Evolutionary conservation across 2,329 filamentous ascomycete species (phyloP).

Genomic region (Arthrocladium fulminans): DNA sequence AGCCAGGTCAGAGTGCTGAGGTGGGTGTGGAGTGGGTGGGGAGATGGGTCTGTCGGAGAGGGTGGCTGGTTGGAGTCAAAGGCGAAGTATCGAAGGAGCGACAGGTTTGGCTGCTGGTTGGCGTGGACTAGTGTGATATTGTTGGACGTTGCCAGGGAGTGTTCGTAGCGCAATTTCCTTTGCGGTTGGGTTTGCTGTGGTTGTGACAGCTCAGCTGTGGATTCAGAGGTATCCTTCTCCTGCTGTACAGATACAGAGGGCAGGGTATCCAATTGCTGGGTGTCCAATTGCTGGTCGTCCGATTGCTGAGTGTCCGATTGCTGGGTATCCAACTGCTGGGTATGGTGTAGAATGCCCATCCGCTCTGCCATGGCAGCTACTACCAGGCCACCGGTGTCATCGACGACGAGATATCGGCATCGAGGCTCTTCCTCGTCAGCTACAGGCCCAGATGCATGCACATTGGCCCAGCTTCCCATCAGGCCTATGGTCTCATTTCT

Average conservation of each 20-base stretch:
- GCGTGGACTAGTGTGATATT: constrained; percentile 73
- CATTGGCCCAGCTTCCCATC: constrained; percentile 80
- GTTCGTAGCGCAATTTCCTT: constrained; percentile 20
- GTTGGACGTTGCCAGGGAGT: constrained; percentile 55
- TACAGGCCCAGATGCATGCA: constrained; percentile 52
- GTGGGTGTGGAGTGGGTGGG: constrained; percentile 73
- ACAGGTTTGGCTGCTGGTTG: constrained; percentile 79
- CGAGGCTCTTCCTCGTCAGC: not conserved
- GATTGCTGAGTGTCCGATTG: constrained; percentile 19
- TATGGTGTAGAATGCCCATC: constrained; percentile 67
- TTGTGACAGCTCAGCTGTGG: constrained; percentile 23
- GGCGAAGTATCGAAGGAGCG: constrained; percentile 78
- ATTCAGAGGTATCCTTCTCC: not conserved
- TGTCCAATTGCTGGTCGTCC: constrained; percentile 15
- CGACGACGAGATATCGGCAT: constrained; percentile 70
- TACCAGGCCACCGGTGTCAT: constrained; percentile 76
- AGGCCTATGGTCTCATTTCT: constrained; percentile 75
- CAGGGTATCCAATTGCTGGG: constrained; percentile 4
- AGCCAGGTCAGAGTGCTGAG: constrained; percentile 85
- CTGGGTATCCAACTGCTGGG: constrained; percentile 4
- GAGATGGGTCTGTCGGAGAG: constrained; percentile 40
- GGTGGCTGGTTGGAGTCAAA: constrained; percentile 55
- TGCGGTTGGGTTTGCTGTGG: constrained; percentile 24
- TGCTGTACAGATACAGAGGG: constrained; percentile 6
- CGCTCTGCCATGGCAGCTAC: constrained; percentile 78